These are phyloP conservation scores for Ochetophila trinervis DNA, from an alignment of 306 rosid species.

Conservation along the genomic window DNA sequence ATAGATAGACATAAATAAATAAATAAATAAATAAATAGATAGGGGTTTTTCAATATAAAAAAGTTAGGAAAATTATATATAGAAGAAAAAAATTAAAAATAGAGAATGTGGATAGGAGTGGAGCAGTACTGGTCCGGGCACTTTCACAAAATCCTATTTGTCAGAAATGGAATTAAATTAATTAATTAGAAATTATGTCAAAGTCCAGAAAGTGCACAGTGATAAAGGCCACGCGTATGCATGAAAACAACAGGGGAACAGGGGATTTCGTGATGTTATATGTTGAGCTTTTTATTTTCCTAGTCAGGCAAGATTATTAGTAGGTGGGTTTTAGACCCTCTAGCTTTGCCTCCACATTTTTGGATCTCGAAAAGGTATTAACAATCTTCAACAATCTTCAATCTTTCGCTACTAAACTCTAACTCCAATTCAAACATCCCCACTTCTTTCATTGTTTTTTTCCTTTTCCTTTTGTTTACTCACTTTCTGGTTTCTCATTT, in stretches of 20 bases:
- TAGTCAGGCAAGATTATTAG: constrained; percentile 13
- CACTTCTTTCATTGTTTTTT: too few species aligned
- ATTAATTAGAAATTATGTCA: neutral
- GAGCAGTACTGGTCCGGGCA: neutral
- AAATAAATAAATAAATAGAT: too few species aligned
- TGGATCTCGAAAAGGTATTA: constrained; percentile 26
- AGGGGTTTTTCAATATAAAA: too few species aligned
- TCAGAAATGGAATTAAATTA: neutral
- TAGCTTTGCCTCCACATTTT: constrained; percentile 42
- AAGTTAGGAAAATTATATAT: too few species aligned
- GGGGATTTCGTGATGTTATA: constrained; percentile 27
- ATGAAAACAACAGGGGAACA: constrained; percentile 27
- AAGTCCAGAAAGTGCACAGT: constrained; percentile 20
- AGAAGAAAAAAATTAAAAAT: neutral
- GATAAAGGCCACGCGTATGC: constrained; percentile 51
- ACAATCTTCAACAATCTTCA: neutral
- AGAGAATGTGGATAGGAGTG: neutral
- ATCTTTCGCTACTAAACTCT: neutral
- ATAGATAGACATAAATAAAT: too few species aligned
- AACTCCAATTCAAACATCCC: too few species aligned
- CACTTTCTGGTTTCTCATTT: too few species aligned
- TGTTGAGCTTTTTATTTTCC: constrained; percentile 24
- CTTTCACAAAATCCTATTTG: constrained; percentile 4
- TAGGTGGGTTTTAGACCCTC: constrained; percentile 2
- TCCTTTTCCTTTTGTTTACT: too few species aligned